Percentiles rank a stretch among this genome's conserved stretches.
phyloP scores from a whole-genome alignment of 129 eudicot species.

The Sambucus nigra region DNA sequence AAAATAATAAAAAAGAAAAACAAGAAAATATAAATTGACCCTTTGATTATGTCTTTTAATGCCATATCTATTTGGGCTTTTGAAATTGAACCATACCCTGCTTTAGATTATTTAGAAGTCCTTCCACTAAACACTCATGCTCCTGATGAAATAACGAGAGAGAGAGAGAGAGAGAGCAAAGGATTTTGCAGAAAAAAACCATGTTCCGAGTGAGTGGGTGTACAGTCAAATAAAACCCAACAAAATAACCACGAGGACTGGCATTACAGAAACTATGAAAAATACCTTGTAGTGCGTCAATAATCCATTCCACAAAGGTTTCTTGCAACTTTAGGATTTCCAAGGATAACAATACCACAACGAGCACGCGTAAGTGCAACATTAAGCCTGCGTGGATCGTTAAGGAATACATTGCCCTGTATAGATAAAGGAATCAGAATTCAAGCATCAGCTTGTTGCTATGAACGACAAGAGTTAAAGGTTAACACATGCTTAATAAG shows the following conservation, averaged over 20 bases:
- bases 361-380: slow-evolving; percentile 96
- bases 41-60: background rate
- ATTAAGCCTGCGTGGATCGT: slow-evolving; percentile 94
- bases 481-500: background rate
- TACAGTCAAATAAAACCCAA: background rate
- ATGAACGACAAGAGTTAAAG: background rate
- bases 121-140: slow-evolving; percentile 94
- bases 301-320: slow-evolving; percentile 90
- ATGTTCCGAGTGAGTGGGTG: too few relatives aligned
- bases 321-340: slow-evolving; percentile 93
- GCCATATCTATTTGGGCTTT: slow-evolving; percentile 75
- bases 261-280: background rate
- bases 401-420: slow-evolving; percentile 89
- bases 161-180: too few relatives aligned
- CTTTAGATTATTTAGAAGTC: slow-evolving; percentile 82
- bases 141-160: slow-evolving; percentile 34
- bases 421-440: slow-evolving; percentile 11
- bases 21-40: background rate
- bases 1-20: background rate
- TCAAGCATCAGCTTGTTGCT: background rate
- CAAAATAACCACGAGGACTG: background rate
- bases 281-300: slow-evolving; percentile 82
- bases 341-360: slow-evolving; percentile 86
- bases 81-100: slow-evolving; percentile 99
- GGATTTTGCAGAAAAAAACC: background rate